These are phyloP conservation scores for Xylaria flabelliformis DNA, from an alignment of 495 filamentous ascomycete genomes.

Conservation along the genomic window DNA sequence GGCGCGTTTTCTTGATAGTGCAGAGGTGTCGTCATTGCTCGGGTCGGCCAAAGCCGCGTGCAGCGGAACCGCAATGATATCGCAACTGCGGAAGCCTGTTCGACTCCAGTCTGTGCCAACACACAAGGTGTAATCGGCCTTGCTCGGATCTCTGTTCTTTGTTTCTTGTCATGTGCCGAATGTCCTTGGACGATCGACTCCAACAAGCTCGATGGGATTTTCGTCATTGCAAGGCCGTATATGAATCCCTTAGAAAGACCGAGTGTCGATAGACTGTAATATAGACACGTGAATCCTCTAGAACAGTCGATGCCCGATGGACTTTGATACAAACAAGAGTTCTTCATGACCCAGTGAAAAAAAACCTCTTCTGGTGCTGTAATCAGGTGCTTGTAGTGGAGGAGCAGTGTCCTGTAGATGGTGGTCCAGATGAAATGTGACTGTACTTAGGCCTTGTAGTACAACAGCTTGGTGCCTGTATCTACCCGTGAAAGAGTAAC, in stretches of 20 bases:
- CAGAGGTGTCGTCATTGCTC: slow-evolving; percentile 42
- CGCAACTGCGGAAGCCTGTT: slow-evolving; percentile 26
- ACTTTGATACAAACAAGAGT: background rate
- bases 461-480: too few relatives aligned
- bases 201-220: slow-evolving; percentile 30
- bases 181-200: slow-evolving; percentile 31
- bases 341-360: background rate
- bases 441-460: too few relatives aligned
- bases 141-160: slow-evolving; percentile 57
- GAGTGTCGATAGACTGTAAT: background rate
- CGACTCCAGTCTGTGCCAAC: slow-evolving; percentile 34
- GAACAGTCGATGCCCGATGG: background rate
- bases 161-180: slow-evolving; percentile 38
- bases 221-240: slow-evolving; percentile 38
- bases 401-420: background rate
- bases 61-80: slow-evolving; percentile 22
- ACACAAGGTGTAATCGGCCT: slow-evolving; percentile 30
- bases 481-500: background rate
- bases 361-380: background rate
- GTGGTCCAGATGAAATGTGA: background rate
- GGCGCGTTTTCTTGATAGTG: slow-evolving; percentile 29
- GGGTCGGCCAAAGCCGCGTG: slow-evolving; percentile 16
- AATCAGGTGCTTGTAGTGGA: background rate
- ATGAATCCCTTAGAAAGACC: background rate
- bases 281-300: background rate